A percentile compares a stretch with the other conserved stretches of the same genome.
phyloP scores from a whole-genome alignment of 1,284 basidiomycete genomes.

The Naganishia albida region DNA sequence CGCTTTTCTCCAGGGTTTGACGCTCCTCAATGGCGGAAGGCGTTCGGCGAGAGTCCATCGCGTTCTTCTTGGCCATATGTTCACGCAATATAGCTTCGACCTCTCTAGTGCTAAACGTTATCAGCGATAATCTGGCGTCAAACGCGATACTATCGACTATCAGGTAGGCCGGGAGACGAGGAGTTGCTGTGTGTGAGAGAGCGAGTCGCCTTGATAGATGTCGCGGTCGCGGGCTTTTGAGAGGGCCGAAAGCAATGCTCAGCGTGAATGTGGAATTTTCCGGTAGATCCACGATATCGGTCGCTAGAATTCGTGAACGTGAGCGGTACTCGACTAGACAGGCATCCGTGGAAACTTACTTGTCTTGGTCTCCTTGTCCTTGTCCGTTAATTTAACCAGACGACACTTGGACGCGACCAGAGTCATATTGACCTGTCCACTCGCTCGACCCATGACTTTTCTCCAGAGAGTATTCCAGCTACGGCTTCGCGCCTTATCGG shows the following conservation, averaged over 20 bases:
- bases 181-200: background rate
- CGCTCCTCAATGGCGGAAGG: background rate
- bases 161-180: constrained; percentile 2
- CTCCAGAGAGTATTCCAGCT: constrained; percentile 10
- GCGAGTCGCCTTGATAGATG: background rate
- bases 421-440: constrained; percentile 9
- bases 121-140: background rate
- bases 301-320: background rate
- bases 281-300: background rate
- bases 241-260: constrained; percentile 2
- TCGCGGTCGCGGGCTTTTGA: background rate
- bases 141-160: constrained; percentile 2
- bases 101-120: constrained; percentile 1
- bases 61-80: background rate
- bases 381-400: background rate
- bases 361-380: background rate
- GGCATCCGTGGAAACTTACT: background rate
- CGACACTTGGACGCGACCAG: constrained; percentile 17
- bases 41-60: too few species aligned
- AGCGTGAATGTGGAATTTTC: constrained; percentile 9
- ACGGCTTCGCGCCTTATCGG: background rate
- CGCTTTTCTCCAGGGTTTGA: background rate
- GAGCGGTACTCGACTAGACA: background rate
- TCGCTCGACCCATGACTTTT: constrained; percentile 23
- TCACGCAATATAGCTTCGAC: background rate